These are phyloP conservation scores for Selenicereus undatus DNA, from an alignment of 148 eudicot species.

Conservation along the genomic window DNA sequence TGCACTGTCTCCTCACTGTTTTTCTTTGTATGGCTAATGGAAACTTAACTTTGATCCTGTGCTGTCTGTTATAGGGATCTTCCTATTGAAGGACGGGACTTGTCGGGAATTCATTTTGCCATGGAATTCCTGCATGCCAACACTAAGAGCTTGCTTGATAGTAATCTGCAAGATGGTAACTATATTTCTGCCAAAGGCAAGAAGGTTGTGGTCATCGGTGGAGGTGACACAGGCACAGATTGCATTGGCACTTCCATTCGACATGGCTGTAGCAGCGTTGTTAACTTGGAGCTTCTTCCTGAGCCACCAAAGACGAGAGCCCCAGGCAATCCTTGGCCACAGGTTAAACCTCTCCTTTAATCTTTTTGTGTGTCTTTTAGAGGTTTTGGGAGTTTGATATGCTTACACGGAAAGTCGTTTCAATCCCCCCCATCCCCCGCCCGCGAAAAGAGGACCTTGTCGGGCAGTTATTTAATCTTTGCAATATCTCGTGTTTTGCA, in stretches of 20 bases:
- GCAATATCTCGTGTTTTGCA: constrained; percentile 25
- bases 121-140: constrained; percentile 98
- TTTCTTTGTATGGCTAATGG: background rate
- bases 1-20: background rate
- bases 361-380: no score
- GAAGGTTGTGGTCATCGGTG: constrained; percentile 99
- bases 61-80: constrained; percentile 60
- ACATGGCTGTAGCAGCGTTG: constrained; percentile 74
- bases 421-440: no score
- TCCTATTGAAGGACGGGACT: constrained; percentile 89
- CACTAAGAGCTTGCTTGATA: constrained; percentile 94
- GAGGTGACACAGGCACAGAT: constrained; percentile 99
- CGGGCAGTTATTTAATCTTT: background rate
- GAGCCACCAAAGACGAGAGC: constrained; percentile 87
- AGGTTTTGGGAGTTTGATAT: no score
- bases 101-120: constrained; percentile 91
- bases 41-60: background rate
- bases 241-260: constrained; percentile 99
- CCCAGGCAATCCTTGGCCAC: constrained; percentile 99
- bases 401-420: no score
- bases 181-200: constrained; percentile 94
- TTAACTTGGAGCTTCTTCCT: constrained; percentile 93
- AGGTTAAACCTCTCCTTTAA: constrained; percentile 40
- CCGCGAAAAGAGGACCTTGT: no score
- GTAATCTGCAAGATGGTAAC: constrained; percentile 81